phyloP scores from a whole-genome alignment of 495 filamentous ascomycete genomes.

The Trichoderma asperelloides region DNA sequence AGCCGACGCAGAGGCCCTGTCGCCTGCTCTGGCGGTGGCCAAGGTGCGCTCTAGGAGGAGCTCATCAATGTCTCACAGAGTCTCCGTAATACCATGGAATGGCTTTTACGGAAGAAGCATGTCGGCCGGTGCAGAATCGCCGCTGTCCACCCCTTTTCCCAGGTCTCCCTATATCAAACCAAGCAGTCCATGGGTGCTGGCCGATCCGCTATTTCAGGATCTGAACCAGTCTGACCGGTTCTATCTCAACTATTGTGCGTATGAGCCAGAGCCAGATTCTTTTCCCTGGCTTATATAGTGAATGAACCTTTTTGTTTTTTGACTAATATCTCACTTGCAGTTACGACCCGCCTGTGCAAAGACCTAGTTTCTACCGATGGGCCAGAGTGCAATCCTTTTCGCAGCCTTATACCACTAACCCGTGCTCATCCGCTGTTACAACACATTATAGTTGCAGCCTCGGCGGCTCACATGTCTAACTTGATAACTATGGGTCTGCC shows the following conservation, averaged over 20 bases:
- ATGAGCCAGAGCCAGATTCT: not conserved
- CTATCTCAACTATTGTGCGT: slow-evolving; percentile 11
- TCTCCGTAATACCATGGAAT: not conserved
- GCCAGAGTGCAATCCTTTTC: slow-evolving; percentile 39
- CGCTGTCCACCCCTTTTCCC: not conserved
- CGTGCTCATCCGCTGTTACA: slow-evolving; percentile 34
- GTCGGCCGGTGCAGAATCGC: not conserved
- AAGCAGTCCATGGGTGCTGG: not conserved
- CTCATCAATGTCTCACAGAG: not conserved
- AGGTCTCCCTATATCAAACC: not conserved
- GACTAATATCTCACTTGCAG: slow-evolving; percentile 20
- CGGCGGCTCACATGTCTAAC: slow-evolving; percentile 44
- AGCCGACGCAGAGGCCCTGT: not conserved
- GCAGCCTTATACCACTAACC: slow-evolving; percentile 39
- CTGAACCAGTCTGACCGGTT: slow-evolving; percentile 9
- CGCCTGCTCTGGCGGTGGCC: not conserved
- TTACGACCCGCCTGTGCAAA: slow-evolving; percentile 41
- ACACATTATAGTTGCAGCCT: slow-evolving; percentile 43
- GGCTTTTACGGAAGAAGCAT: not conserved
- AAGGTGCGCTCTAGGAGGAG: not conserved
- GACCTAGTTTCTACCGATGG: slow-evolving; percentile 45
- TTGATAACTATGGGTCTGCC: slow-evolving; percentile 18
- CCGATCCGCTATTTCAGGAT: slow-evolving; percentile 10
- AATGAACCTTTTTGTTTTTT: not conserved
- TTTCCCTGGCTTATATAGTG: not conserved